These are phyloP conservation scores for Leishmania amazonensis DNA, from an alignment of 208 protist species.

Conservation along the genomic window DNA sequence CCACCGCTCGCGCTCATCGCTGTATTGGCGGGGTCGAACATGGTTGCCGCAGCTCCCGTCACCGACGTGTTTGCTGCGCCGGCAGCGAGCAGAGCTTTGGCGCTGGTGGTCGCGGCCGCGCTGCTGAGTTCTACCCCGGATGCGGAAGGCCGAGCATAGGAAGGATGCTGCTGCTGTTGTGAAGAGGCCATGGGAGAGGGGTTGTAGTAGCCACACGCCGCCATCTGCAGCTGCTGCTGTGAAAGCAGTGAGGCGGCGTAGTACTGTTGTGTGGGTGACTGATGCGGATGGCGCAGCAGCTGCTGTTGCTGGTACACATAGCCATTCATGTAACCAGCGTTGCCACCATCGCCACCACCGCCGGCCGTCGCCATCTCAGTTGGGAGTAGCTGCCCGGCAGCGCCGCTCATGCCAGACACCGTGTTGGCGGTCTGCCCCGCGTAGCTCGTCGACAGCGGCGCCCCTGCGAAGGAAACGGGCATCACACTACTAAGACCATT, in stretches of 20 bases:
- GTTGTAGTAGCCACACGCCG: neutral
- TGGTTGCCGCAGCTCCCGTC: constrained; percentile 20
- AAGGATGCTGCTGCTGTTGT: constrained; percentile 11
- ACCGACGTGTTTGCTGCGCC: neutral
- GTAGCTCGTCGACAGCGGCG: neutral
- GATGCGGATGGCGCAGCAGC: neutral
- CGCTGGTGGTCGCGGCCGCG: neutral
- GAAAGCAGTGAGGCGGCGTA: neutral
- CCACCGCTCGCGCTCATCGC: neutral
- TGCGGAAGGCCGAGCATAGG: neutral
- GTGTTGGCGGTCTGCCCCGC: neutral
- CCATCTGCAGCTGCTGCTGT: constrained; percentile 9
- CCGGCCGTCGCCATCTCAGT: neutral
- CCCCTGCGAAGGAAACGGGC: neutral
- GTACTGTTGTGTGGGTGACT: neutral
- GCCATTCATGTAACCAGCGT: neutral
- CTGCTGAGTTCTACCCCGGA: neutral
- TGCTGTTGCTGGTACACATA: constrained; percentile 4
- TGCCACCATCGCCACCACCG: neutral
- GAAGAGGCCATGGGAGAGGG: neutral
- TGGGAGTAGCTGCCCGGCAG: neutral
- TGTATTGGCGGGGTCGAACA: constrained; percentile 5
- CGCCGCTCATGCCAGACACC: neutral
- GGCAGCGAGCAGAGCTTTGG: neutral
- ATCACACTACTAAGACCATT: neutral